phyloP scores from a whole-genome alignment of 73 alveolate genomes.

The Paramecium sexaurelia region DNA sequence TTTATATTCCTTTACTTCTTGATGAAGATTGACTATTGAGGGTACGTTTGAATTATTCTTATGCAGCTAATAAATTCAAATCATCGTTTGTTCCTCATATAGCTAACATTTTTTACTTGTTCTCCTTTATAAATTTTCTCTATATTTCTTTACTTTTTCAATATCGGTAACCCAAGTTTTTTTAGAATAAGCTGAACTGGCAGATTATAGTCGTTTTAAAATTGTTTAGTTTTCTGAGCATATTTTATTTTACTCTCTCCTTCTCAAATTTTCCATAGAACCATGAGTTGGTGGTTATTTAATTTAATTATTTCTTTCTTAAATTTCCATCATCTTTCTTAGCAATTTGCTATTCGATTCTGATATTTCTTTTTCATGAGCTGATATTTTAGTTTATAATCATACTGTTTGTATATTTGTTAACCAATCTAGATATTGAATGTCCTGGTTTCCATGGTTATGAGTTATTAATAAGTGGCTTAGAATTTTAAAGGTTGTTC shows the following conservation, averaged over 20 bases:
- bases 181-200: conserved; percentile 41
- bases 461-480: not conserved
- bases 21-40: not conserved
- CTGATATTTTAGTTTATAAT: not conserved
- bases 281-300: not conserved
- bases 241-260: conserved; percentile 14
- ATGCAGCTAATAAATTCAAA: conserved; percentile 2
- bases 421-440: conserved; percentile 10
- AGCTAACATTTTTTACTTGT: not conserved
- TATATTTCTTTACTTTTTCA: not conserved
- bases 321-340: conserved; percentile 45
- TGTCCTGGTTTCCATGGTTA: conserved; percentile 58
- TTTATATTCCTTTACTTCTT: not conserved
- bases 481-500: not conserved
- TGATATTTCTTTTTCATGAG: conserved; percentile 10
- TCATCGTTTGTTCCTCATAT: conserved; percentile 29
- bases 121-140: conserved; percentile 32
- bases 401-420: conserved; percentile 36
- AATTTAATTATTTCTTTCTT: not conserved
- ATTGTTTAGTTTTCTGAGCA: not conserved
- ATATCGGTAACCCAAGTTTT: conserved; percentile 33
- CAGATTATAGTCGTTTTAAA: conserved; percentile 27
- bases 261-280: conserved; percentile 25
- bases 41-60: conserved; percentile 2
- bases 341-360: not conserved